phyloP scores from a whole-genome alignment of 192 early-diverging fungal genomes.

The Cetraspora pellucida region DNA sequence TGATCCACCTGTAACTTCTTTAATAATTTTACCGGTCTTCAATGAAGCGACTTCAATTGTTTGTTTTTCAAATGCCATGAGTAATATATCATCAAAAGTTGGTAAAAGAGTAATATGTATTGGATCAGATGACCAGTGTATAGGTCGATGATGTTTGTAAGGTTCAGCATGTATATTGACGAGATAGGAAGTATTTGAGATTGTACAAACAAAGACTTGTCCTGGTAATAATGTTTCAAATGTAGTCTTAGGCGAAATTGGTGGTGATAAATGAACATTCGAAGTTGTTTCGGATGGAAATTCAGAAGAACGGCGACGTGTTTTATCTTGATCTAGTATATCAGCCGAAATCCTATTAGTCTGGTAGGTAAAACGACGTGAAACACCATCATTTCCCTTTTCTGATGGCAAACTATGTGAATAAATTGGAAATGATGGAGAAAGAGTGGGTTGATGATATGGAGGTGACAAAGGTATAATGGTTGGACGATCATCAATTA shows the following conservation, averaged over 20 bases:
- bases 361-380: no score
- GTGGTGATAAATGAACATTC: not conserved
- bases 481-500: not conserved
- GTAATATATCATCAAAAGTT: not conserved
- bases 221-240: slow-evolving; percentile 2
- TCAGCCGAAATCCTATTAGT: no score
- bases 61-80: not conserved
- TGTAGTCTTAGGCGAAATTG: not conserved
- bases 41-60: slow-evolving; percentile 12
- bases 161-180: slow-evolving; percentile 3
- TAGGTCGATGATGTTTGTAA: not conserved
- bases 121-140: not conserved
- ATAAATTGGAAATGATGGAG: not conserved
- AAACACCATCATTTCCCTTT: no score
- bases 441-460: not conserved
- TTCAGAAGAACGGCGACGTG: no score
- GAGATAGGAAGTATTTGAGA: not conserved
- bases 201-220: not conserved
- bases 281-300: not conserved
- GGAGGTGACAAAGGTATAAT: not conserved
- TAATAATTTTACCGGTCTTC: slow-evolving; percentile 5
- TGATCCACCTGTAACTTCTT: not conserved
- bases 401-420: not conserved
- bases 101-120: not conserved
- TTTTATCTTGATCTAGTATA: no score